phyloP scores from a whole-genome alignment of 495 filamentous ascomycete genomes.

The Trichoderma asperelloides region DNA sequence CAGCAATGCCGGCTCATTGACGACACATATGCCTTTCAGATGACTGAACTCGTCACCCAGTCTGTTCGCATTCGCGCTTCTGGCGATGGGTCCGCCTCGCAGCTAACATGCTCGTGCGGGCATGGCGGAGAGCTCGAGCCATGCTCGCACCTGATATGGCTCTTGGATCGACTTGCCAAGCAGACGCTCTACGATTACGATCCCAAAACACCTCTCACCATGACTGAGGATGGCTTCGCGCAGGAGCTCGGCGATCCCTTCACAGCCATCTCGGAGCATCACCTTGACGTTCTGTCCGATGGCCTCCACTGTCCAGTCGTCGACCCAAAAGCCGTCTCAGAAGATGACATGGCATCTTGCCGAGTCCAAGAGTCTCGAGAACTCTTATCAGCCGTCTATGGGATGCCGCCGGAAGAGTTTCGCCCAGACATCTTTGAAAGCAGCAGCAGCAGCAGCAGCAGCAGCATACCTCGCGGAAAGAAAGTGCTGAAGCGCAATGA shows the following conservation, averaged over 20 bases:
- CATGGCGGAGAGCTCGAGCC: constrained; percentile 20
- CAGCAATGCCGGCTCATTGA: constrained; percentile 33
- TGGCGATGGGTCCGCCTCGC: constrained; percentile 24
- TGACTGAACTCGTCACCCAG: constrained; percentile 37
- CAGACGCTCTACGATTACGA: constrained; percentile 28
- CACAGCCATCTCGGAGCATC: constrained; percentile 30
- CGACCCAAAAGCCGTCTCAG: constrained; percentile 19
- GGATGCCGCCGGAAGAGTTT: constrained; percentile 24
- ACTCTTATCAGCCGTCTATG: constrained; percentile 31
- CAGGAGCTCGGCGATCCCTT: constrained; percentile 34
- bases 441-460: constrained; percentile 15
- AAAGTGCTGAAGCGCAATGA: constrained; percentile 29
- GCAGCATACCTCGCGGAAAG: constrained; percentile 10
- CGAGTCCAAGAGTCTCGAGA: constrained; percentile 34
- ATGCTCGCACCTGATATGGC: constrained; percentile 42
- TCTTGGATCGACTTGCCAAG: constrained; percentile 35
- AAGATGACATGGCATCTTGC: constrained; percentile 10
- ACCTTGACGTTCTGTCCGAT: constrained; percentile 37
- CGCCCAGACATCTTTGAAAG: constrained; percentile 28
- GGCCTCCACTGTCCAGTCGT: constrained; percentile 32
- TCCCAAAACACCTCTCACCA: constrained; percentile 23
- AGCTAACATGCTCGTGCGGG: constrained; percentile 33
- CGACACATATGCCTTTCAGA: constrained; percentile 35
- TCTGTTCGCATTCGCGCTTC: constrained; percentile 33
- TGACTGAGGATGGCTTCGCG: constrained; percentile 29